Evolutionary conservation across 2,329 filamentous ascomycete genomes (phyloP), one percentile per base, ranked within the genome.

Genomic region (Beauveria australis): DNA sequence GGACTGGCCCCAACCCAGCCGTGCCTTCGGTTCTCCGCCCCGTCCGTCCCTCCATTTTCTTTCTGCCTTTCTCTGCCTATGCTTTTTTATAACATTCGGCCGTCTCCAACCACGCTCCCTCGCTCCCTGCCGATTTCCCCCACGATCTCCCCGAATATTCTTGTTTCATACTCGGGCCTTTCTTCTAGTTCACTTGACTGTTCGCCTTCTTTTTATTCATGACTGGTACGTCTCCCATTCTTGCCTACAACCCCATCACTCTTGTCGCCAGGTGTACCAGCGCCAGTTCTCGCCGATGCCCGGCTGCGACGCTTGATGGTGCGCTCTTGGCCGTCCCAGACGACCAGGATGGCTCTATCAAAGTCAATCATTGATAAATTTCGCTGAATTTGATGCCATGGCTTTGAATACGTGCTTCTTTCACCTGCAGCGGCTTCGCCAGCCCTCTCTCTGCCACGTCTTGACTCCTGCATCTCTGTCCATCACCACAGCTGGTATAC

Each of bases 201-300:
- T 72, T 72, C 75, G 71, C 69, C 67, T 68, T 70, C 70, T 70
- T 69, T 75, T 71, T 67, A 71, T 78, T 76, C 71, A 79, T 81
- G 77, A 78, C 74, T 78, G 76, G 79, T 81, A 75, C 78, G 79
- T 81, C 63, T 62, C 66, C 64, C 63, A 66, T 68, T 65, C 61
- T 67, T 66, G 66, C 65, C 66, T 59, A 56, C 53, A 16, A 26
- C 24, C 48, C 53, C 47, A 44, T 63, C 64, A 65, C 56, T 56
- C 49, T 55, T 44, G 52, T 63, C 66, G 67, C 61, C 63, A 65
- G 16, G 67, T 65, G 64, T 68, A 67, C 64, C 66, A 67, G 67
- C 68, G 67, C 69, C 52, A 55, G 44, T 24, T 41, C n/a, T 37
- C 46, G 30, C 59, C 44, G 46, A 49, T 56, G 10, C 44, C 46